Evolutionary conservation across 345 rosid genomes (phyloP).

Genomic region (Sapria himalayana): DNA sequence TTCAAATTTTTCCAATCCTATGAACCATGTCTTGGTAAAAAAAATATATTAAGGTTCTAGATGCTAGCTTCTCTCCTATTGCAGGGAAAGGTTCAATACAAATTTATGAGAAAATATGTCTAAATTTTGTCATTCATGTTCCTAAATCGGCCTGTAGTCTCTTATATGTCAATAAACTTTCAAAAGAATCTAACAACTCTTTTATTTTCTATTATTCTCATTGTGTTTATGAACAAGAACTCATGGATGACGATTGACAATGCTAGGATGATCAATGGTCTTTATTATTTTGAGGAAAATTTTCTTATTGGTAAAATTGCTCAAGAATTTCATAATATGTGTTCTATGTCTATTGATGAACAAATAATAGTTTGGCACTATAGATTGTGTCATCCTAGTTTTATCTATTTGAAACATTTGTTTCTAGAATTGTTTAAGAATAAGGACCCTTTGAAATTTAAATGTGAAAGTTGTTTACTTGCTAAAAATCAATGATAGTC

Average conservation of each 20-base stretch:
- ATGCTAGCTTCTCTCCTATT: background rate
- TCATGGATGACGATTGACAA: constrained; percentile 1
- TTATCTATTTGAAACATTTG: background rate
- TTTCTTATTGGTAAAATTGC: background rate
- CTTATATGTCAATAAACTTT: background rate
- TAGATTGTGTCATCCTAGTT: constrained; percentile 4
- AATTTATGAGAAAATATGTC: background rate
- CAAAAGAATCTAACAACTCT: background rate
- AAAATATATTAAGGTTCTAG: background rate
- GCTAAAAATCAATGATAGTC: too few species aligned
- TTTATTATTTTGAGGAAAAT: background rate
- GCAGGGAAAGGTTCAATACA: background rate
- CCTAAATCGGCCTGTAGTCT: too few species aligned
- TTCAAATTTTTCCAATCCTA: too few species aligned
- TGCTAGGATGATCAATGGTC: background rate
- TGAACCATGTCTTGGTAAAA: too few species aligned
- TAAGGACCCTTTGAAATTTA: background rate
- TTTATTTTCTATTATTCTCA: background rate
- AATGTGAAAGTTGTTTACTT: background rate
- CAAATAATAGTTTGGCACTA: background rate
- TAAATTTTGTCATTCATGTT: background rate
- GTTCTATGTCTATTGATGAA: background rate
- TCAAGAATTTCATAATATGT: background rate
- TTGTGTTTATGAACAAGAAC: background rate
- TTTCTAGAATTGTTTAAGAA: background rate